These are phyloP conservation scores for Coffea canephora DNA, from an alignment of 257 asterid genomes.

Conservation along the genomic window DNA sequence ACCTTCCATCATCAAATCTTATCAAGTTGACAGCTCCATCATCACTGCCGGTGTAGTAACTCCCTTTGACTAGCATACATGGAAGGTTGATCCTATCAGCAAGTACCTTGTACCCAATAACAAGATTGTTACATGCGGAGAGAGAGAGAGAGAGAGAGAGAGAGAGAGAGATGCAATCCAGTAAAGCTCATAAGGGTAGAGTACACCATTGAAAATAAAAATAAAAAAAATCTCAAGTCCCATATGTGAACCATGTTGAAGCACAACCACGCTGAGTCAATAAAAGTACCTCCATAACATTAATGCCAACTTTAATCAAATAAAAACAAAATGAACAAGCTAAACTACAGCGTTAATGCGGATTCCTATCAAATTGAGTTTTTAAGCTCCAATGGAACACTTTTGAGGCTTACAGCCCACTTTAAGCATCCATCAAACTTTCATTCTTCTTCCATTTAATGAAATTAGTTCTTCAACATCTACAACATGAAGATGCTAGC, in stretches of 20 bases:
- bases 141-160: neutral
- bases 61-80: slow-evolving; percentile 94
- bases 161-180: neutral
- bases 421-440: neutral
- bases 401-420: neutral
- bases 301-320: neutral
- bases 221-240: neutral
- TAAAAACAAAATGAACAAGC: neutral
- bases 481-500: neutral
- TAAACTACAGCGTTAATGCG: neutral
- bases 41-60: slow-evolving; percentile 97
- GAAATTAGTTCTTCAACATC: neutral
- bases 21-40: slow-evolving; percentile 97
- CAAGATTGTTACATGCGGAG: slow-evolving; percentile 21
- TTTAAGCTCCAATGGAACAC: neutral
- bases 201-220: neutral
- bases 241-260: neutral
- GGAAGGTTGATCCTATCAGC: slow-evolving; percentile 92
- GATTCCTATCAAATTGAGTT: neutral
- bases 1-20: slow-evolving; percentile 92
- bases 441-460: neutral
- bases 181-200: neutral
- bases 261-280: neutral
- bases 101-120: slow-evolving; percentile 70
- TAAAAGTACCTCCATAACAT: neutral